These are phyloP conservation scores for Botrytis hyacinthi DNA, from an alignment of 2,329 filamentous ascomycete genomes.

Conservation along the genomic window DNA sequence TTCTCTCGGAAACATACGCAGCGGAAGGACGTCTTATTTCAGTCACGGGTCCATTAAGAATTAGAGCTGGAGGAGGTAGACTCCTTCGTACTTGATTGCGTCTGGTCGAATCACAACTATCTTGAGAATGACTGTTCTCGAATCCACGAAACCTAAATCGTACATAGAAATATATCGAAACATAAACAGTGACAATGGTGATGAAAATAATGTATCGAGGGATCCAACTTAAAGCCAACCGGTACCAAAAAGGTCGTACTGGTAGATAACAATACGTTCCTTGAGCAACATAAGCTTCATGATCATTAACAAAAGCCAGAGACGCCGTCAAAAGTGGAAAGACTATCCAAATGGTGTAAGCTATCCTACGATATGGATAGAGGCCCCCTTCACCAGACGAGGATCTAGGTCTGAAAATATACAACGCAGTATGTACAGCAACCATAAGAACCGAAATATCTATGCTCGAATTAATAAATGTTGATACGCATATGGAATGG, in stretches of 20 bases:
- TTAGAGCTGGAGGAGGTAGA: conserved; percentile 31
- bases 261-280: conserved; percentile 71
- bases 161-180: conserved; percentile 69
- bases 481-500: background rate
- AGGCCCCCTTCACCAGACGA: conserved; percentile 59
- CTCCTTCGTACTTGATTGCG: conserved; percentile 21
- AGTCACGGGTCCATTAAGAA: conserved; percentile 35
- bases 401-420: conserved; percentile 60
- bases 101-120: conserved; percentile 19
- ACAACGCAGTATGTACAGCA: conserved; percentile 68
- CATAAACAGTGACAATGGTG: conserved; percentile 62
- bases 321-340: conserved; percentile 60
- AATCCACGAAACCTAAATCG: conserved; percentile 40
- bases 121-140: conserved; percentile 22
- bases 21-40: conserved; percentile 25
- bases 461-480: conserved; percentile 24
- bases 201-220: conserved; percentile 69
- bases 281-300: conserved; percentile 56
- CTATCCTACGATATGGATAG: conserved; percentile 61
- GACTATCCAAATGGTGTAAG: conserved; percentile 56
- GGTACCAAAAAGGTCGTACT: conserved; percentile 64
- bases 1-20: conserved; percentile 18
- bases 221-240: conserved; percentile 67
- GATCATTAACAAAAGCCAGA: conserved; percentile 60
- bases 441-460: conserved; percentile 72